phyloP scores from a whole-genome alignment of 192 early-diverging fungal genomes.

The Chytriomyces sp. region DNA sequence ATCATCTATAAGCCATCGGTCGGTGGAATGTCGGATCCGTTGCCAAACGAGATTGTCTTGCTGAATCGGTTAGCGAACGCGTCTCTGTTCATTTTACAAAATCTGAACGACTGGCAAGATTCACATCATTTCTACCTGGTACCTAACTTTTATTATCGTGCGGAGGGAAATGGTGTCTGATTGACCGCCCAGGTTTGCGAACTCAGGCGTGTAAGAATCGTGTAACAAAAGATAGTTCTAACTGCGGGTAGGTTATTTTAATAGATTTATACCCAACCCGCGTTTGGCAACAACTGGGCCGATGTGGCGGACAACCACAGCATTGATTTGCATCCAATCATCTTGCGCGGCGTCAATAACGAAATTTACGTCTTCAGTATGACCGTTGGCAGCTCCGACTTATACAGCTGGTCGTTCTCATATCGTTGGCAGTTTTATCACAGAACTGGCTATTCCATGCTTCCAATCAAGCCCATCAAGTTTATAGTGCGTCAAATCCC shows the following conservation, averaged over 20 bases:
- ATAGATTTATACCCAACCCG: too few species aligned
- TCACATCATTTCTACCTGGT: slow-evolving; percentile 11
- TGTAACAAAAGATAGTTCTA: too few species aligned
- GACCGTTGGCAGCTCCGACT: slow-evolving; percentile 4
- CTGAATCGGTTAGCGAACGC: background rate
- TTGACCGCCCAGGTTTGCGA: background rate
- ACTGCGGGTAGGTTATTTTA: too few species aligned
- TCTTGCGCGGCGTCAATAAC: background rate
- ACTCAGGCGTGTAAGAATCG: too few species aligned
- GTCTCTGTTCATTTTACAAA: background rate
- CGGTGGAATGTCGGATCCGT: background rate
- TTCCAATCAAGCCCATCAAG: slow-evolving; percentile 18
- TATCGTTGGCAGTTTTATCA: background rate
- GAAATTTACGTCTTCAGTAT: background rate
- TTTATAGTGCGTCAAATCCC: slow-evolving; percentile 52
- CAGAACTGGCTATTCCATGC: background rate
- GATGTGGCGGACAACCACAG: background rate
- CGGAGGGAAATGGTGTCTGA: background rate
- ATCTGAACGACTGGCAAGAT: slow-evolving; percentile 23
- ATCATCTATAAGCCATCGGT: slow-evolving; percentile 15
- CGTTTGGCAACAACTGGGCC: background rate
- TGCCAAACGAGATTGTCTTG: background rate
- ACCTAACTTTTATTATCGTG: background rate
- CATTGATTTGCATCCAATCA: background rate
- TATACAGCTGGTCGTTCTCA: slow-evolving; percentile 16